Base-by-base conservation (phyloP, 2,329 filamentous ascomycete species). In the Didymellaceae sp. region DNA sequence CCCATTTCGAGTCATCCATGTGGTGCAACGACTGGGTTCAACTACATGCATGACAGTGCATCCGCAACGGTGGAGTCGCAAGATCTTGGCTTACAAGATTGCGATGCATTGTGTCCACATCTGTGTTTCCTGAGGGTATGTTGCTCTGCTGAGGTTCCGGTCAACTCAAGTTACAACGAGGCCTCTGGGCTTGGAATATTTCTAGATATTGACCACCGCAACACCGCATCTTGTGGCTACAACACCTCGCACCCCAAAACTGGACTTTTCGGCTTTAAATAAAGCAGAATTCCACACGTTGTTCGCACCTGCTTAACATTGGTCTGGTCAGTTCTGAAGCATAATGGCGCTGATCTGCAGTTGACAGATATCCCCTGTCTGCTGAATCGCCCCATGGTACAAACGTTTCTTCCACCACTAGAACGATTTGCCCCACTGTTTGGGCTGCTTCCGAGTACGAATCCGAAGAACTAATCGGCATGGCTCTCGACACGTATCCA, bases 391-490 rank as follows among this genome's bases (percentile, higher is more conserved):
- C 32, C 32, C 31, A 42, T 38, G 28, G 34, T 46, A 26, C 32
- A 39, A 32, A 46, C 37, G 43, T 48, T 52, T 55, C 39, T 40
- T 48, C 47, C 43, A 48, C 43, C 52, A 45, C 35, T 52, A 32
- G 48, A 41, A 38, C 39, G 35, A 33, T 37, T 16, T 46, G 46
- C 24, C 37, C 13, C 13, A 9, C 20, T n/a, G 39, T 41, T 37
- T 33, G 25, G 18, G 21, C 10, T 16, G 21, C 11, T 14, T 35
- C 25, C 14, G 30, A 16, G 17, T 17, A 17, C 40, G 11, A 40
- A 10, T 17, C 45, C 37, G 32, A 49, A 18, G 18, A 33, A 32
- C 20, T 18, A 26, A n/a, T n/a, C n/a, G n/a, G n/a, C n/a, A n/a
- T n/a, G n/a, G n/a, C n/a, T n/a, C n/a, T n/a, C n/a, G n/a, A n/a